phyloP scores from a whole-genome alignment of 2,329 filamentous ascomycete species.

The Fusarium penzigii region DNA sequence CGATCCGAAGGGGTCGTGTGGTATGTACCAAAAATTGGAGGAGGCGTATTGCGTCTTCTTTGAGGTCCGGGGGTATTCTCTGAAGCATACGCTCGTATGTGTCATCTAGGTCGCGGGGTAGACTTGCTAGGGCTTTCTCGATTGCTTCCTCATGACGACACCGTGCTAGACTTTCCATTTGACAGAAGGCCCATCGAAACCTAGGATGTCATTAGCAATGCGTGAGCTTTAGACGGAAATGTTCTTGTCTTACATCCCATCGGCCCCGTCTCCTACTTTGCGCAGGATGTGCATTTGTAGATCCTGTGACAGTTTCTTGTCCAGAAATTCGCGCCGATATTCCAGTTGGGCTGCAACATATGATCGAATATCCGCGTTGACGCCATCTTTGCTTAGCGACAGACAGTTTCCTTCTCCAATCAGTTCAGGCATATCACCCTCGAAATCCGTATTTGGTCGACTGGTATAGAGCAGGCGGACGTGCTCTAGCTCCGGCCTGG shows the following conservation, averaged over 20 bases:
- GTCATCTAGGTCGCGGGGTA: slow-evolving; percentile 23
- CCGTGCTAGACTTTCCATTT: slow-evolving; percentile 26
- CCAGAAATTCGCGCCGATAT: slow-evolving; percentile 17
- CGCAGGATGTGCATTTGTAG: slow-evolving; percentile 7
- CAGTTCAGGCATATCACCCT: slow-evolving; percentile 1
- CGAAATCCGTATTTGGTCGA: slow-evolving; percentile 22
- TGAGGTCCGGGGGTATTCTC: slow-evolving; percentile 10
- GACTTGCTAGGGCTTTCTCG: slow-evolving; percentile 9
- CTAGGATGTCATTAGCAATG: slow-evolving; percentile 8
- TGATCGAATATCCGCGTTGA: slow-evolving; percentile 19
- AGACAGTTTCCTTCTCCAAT: slow-evolving; percentile 19
- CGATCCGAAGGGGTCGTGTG: slow-evolving; percentile 11
- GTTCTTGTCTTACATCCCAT: slow-evolving; percentile 37
- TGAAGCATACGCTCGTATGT: slow-evolving; percentile 24
- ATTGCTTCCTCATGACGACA: slow-evolving; percentile 14
- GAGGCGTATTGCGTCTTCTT: slow-evolving; percentile 17
- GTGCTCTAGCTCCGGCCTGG: too few relatives aligned
- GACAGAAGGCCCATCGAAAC: slow-evolving; percentile 32
- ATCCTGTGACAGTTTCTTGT: slow-evolving; percentile 10
- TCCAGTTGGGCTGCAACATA: slow-evolving; percentile 12
- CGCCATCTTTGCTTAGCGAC: slow-evolving; percentile 10
- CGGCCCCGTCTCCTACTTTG: slow-evolving; percentile 19
- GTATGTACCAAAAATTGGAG: slow-evolving; percentile 24
- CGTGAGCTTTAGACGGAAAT: background rate
- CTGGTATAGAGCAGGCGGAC: slow-evolving; percentile 14